Percentiles rank a stretch among this genome's conserved stretches.
Evolutionary conservation across 129 eudicot genomes (phyloP).

Genomic region (Flaveria robusta): DNA sequence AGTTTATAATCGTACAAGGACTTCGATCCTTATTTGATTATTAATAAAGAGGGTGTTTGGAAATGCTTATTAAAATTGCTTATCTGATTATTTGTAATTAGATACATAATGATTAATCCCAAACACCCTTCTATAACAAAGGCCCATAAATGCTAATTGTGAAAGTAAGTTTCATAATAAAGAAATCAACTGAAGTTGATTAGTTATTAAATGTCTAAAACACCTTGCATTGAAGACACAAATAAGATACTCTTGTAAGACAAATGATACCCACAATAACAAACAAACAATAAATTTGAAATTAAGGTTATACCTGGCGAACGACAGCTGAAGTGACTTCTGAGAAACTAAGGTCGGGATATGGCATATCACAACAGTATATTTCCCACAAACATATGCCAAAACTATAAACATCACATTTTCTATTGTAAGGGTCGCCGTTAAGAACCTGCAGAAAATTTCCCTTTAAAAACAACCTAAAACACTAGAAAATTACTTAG

Average conservation of each 20-base stretch:
- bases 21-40: background rate
- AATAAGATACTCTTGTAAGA: background rate
- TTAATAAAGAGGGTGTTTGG: background rate
- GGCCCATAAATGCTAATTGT: background rate
- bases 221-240: background rate
- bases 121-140: background rate
- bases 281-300: constrained; percentile 5
- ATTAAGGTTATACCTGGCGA: constrained; percentile 36
- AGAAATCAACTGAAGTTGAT: background rate
- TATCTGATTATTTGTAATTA: too few relatives aligned
- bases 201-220: background rate
- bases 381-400: constrained; percentile 49
- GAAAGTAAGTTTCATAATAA: background rate
- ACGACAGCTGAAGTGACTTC: constrained; percentile 45
- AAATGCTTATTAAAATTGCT: background rate
- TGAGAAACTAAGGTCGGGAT: constrained; percentile 46
- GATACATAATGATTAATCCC: background rate
- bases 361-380: constrained; percentile 46
- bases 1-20: background rate
- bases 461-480: background rate
- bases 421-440: constrained; percentile 44
- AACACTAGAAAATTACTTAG: background rate
- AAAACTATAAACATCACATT: constrained; percentile 45
- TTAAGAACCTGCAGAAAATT: constrained; percentile 38
- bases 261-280: background rate